Conservation (phyloP, 352 stramenopile genomes). For the Phytopythium vexans region DNA sequence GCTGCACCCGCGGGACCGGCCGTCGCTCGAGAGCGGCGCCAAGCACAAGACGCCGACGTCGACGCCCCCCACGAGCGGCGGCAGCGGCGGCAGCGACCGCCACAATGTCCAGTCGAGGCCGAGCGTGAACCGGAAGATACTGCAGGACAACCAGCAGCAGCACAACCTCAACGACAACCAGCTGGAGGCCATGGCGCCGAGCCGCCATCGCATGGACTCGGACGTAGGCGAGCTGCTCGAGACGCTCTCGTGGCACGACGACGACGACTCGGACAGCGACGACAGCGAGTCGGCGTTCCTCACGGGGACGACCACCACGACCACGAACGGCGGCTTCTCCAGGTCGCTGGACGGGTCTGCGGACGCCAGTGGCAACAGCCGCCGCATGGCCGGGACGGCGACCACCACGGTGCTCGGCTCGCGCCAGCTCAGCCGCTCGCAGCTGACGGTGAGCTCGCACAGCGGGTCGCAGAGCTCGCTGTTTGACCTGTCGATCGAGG, state of each 20-base stretch:
- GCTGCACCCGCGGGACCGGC: slow-evolving; percentile 6
- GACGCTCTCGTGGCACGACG: slow-evolving; percentile 19
- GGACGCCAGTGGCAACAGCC: background rate
- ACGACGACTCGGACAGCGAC: slow-evolving; percentile 15
- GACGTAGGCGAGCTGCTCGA: slow-evolving; percentile 16
- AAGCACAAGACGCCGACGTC: background rate
- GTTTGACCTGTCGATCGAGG: slow-evolving; percentile 58
- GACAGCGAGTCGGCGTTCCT: slow-evolving; percentile 5
- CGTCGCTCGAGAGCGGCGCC: slow-evolving; percentile 12
- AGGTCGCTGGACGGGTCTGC: background rate
- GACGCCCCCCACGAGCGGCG: slow-evolving; percentile 4
- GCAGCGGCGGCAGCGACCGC: slow-evolving; percentile 8
- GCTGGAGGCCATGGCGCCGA: slow-evolving; percentile 8
- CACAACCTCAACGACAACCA: slow-evolving; percentile 6
- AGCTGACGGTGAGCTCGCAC: slow-evolving; percentile 1
- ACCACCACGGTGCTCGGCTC: slow-evolving; percentile 1
- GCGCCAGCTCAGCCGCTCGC: slow-evolving; percentile 3
- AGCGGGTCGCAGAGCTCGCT: slow-evolving; percentile 8
- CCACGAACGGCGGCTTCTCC: slow-evolving; percentile 1
- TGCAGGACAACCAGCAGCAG: too few relatives aligned
- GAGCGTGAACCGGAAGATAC: slow-evolving; percentile 13
- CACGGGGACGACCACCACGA: background rate
- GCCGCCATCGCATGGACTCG: slow-evolving; percentile 11
- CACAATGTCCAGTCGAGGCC: slow-evolving; percentile 10
- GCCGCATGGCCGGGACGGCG: slow-evolving; percentile 8